These are phyloP conservation scores for Tillandsia fasciculata DNA, from an alignment of 176 grass and related monocot species.

Conservation along the genomic window DNA sequence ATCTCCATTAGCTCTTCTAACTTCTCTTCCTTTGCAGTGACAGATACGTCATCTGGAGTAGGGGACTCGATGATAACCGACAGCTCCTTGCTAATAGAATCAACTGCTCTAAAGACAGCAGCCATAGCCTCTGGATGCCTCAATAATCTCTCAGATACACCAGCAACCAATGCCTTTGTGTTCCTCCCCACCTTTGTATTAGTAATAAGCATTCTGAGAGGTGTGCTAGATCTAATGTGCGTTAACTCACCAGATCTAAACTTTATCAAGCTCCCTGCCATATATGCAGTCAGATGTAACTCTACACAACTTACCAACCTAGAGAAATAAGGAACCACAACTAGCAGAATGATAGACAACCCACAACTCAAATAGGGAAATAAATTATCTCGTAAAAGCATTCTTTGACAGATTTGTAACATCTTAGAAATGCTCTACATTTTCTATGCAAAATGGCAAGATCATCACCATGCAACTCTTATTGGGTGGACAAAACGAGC, in stretches of 20 bases:
- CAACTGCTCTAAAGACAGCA: conserved; percentile 57
- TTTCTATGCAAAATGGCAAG: no score
- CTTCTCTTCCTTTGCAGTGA: conserved; percentile 70
- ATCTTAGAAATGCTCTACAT: not conserved
- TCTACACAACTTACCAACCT: not conserved
- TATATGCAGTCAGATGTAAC: conserved; percentile 10
- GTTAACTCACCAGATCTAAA: conserved; percentile 63
- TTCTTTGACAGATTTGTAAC: not conserved
- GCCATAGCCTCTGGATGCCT: conserved; percentile 66
- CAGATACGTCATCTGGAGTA: conserved; percentile 38
- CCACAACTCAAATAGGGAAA: not conserved
- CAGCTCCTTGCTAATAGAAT: conserved; percentile 71
- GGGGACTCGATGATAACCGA: conserved; percentile 46
- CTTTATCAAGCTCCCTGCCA: conserved; percentile 78
- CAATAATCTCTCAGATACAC: conserved; percentile 62
- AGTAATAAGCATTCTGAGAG: conserved; percentile 82
- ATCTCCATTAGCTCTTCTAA: conserved; percentile 86
- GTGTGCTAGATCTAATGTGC: conserved; percentile 39
- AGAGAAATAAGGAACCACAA: not conserved
- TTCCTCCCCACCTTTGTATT: conserved; percentile 89
- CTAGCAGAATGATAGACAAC: not conserved
- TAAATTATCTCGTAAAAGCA: not conserved
- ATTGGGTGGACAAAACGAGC: no score
- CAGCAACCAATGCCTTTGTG: conserved; percentile 70
- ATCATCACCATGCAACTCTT: no score